These are phyloP conservation scores for Lanmaoa pseudosensibilis DNA, from an alignment of 768 basidiomycete species.

Conservation along the genomic window DNA sequence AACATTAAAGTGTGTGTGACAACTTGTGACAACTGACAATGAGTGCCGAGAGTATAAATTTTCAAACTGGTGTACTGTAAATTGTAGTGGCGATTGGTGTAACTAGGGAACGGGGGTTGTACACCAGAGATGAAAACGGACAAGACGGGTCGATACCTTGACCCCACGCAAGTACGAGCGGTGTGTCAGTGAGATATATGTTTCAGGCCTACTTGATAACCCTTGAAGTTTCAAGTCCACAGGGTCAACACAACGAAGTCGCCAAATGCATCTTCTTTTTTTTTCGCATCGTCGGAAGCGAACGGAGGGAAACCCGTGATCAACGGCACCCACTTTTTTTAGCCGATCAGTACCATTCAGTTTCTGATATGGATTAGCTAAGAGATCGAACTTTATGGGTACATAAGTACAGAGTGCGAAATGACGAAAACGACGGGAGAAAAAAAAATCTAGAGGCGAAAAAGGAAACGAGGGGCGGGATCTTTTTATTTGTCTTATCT, in stretches of 20 bases:
- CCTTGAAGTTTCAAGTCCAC: slow-evolving; percentile 18
- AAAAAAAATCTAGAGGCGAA: slow-evolving; percentile 10
- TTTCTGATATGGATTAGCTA: slow-evolving; percentile 3
- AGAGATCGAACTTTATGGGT: slow-evolving; percentile 9
- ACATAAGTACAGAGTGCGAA: background rate
- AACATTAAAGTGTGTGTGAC: too few species aligned
- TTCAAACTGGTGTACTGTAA: background rate
- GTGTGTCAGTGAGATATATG: slow-evolving; percentile 5
- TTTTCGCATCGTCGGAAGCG: slow-evolving; percentile 25
- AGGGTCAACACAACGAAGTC: slow-evolving; percentile 4
- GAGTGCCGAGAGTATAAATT: background rate
- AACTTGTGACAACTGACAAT: background rate
- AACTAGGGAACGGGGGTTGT: slow-evolving; percentile 11
- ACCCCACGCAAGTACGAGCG: background rate
- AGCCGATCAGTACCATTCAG: slow-evolving; percentile 15
- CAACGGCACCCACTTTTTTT: background rate
- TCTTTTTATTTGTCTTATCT: slow-evolving; percentile 29
- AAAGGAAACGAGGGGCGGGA: slow-evolving; percentile 15
- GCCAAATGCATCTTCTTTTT: background rate
- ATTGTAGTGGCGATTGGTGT: background rate
- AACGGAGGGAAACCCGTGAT: slow-evolving; percentile 12
- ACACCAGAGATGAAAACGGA: background rate
- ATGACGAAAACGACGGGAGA: slow-evolving; percentile 20
- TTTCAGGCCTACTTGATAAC: slow-evolving; percentile 17
- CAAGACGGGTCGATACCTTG: background rate